phyloP scores from a whole-genome alignment of 2,329 filamentous ascomycete species.

The Ramularia collo-cygni region DNA sequence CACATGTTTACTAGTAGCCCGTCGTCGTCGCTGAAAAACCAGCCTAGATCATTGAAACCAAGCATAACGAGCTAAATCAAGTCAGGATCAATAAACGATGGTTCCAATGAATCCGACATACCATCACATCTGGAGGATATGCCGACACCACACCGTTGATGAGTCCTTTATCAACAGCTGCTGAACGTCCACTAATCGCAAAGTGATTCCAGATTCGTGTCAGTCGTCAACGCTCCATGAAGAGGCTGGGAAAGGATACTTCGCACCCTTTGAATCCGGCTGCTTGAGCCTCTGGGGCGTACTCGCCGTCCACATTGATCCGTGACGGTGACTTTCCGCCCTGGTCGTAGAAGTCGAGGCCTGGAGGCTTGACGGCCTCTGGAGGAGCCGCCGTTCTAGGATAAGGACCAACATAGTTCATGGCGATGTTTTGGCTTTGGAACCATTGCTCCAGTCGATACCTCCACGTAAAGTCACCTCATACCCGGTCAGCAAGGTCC shows the following conservation, averaged over 20 bases:
- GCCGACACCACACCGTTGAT: conserved; percentile 23
- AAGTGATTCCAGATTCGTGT: conserved; percentile 26
- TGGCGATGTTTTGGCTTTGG: conserved; percentile 17
- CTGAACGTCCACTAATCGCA: conserved; percentile 30
- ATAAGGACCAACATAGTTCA: conserved; percentile 31
- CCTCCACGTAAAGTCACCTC: conserved; percentile 40
- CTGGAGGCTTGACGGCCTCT: neutral
- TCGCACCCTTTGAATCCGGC: neutral
- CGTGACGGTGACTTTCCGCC: neutral
- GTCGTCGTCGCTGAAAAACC: conserved; percentile 5
- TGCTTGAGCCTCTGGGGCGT: neutral
- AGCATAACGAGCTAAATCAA: conserved; percentile 11
- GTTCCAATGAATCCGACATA: too few relatives aligned
- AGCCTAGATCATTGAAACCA: conserved; percentile 17
- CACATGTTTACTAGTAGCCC: neutral
- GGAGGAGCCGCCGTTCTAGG: conserved; percentile 24
- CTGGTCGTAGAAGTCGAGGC: neutral
- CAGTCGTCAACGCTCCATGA: neutral
- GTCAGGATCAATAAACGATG: too few relatives aligned
- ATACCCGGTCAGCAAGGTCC: too few relatives aligned
- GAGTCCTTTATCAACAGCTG: conserved; percentile 22
- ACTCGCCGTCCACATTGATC: neutral
- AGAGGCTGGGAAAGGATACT: neutral
- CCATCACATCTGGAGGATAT: conserved; percentile 27
- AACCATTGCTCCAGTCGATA: conserved; percentile 38